phyloP scores from a whole-genome alignment of 495 filamentous ascomycete genomes.

The Pyrenopolyporus hunteri region DNA sequence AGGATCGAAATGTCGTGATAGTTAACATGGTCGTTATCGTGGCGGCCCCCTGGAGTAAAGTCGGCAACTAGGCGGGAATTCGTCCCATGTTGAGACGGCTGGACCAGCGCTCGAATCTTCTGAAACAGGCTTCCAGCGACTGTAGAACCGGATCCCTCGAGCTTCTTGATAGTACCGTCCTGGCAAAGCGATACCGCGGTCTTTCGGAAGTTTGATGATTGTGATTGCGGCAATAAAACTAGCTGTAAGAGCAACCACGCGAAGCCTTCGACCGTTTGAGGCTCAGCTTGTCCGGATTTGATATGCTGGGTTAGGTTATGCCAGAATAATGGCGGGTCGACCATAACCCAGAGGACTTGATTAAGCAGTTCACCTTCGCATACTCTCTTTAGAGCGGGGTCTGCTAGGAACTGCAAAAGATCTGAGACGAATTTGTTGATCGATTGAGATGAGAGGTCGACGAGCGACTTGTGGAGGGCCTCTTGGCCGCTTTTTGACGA shows the following conservation, averaged over 20 bases:
- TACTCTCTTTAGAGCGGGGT: conserved; percentile 58
- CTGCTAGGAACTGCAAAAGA: conserved; percentile 47
- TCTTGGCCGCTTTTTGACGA: conserved; percentile 53
- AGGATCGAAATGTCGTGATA: conserved; percentile 68
- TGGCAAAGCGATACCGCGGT: conserved; percentile 41
- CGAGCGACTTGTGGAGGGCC: conserved; percentile 56
- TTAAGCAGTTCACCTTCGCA: conserved; percentile 61
- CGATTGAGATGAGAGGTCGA: conserved; percentile 57
- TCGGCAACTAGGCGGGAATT: conserved; percentile 3
- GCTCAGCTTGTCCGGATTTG: conserved; percentile 44
- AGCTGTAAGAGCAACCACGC: conserved; percentile 67
- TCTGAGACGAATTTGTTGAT: conserved; percentile 52
- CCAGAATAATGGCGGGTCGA: conserved; percentile 69
- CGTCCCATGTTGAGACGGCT: conserved; percentile 8
- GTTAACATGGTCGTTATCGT: conserved; percentile 76
- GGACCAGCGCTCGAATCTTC: conserved; percentile 18
- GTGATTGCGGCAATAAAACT: conserved; percentile 49
- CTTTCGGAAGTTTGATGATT: conserved; percentile 40
- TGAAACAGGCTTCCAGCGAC: conserved; percentile 21
- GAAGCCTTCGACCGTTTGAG: conserved; percentile 53
- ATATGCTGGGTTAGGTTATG: conserved; percentile 57
- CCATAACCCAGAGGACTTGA: conserved; percentile 57
- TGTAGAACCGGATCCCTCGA: conserved; percentile 43
- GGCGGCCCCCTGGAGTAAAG: conserved; percentile 67
- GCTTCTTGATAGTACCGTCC: conserved; percentile 42